A percentile compares a stretch with the other conserved stretches of the same genome.
These are phyloP conservation scores for Trichocladium antarcticum DNA, from an alignment of 495 filamentous ascomycete species.

Conservation along the genomic window DNA sequence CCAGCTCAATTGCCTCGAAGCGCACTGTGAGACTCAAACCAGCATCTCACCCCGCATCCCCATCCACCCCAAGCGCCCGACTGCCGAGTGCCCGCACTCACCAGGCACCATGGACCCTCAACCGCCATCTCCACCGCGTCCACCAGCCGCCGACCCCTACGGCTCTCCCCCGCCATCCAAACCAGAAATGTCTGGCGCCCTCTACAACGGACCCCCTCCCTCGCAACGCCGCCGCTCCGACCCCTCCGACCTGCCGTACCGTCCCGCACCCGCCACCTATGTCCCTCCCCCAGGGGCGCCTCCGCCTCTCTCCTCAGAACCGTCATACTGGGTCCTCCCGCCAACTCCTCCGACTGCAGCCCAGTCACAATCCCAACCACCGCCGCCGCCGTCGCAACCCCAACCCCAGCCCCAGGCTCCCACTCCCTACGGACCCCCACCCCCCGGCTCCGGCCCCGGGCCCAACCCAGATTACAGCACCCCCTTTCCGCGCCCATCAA, in stretches of 20 bases:
- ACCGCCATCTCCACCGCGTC: no score
- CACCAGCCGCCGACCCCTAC: no score
- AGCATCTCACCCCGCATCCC: no score
- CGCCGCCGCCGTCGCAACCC: no score
- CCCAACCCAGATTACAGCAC: neutral
- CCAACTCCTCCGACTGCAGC: neutral
- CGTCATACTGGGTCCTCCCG: neutral
- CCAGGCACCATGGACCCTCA: no score
- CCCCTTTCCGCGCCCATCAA: neutral
- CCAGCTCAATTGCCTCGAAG: no score
- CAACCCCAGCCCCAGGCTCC: neutral
- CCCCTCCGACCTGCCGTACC: neutral
- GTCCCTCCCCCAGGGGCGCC: neutral
- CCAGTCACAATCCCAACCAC: no score
- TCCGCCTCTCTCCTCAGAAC: neutral
- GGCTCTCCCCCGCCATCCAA: neutral
- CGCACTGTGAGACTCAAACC: no score
- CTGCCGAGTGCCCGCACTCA: no score
- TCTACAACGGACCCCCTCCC: neutral
- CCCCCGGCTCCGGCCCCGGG: no score
- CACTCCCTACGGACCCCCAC: neutral
- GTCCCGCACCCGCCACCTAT: neutral
- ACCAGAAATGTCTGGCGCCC: neutral
- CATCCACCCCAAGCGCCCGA: no score
- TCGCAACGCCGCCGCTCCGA: neutral